Base-by-base conservation (phyloP, 108 stramenopile genomes). In the Nannochloropsis salina region DNA sequence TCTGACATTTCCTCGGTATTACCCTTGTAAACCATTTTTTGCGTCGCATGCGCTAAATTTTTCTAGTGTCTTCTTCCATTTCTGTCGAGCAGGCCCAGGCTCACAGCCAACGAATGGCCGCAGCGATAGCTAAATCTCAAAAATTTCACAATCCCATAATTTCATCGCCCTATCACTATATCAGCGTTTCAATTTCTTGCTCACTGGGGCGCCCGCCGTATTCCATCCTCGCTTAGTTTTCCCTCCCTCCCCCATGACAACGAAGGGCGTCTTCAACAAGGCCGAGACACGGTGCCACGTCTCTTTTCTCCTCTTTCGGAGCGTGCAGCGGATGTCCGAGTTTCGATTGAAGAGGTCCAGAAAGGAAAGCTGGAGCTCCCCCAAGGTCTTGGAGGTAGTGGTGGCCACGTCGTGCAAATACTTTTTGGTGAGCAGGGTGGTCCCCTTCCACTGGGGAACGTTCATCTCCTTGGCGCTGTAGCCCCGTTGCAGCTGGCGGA, bases 391-490 rank as follows among this genome's bases (percentile, higher is more conserved):
- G 5, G 61, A n/a, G 6, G 61, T 74, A n/a, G 61, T 74, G 8
- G 61, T 74, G 6, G 61, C 61, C 4, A 74, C 61, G 61, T 74
- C 61, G n/a, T 74, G 61, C 61, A 74, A 74, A n/a, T 74, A 74
- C n/a, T 74, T 74, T 74, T 8, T 74, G 61, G 61, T 74, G 4
- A 74, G 61, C 61, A 74, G 61, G 2, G 61, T 74, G 20, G 61
- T 74, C 61, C n/a, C 61, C 61, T 74, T 74, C 61, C 61, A 74
- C n/a, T 74, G 61, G 61, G 61, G 61, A n/a, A 88, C 87, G 51
- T 88, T 88, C 87, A 88, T 88, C 74, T 88, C 87, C 42, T 81
- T 84, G 80, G 87, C 87, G 80, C 80, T 84, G 87, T 88, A 88
- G 20, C 87, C 87, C 6, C 87, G 84, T 42, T 84, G 45, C 45